A percentile compares a stretch with the other conserved stretches of the same genome.
phyloP scores from a whole-genome alignment of 2,329 filamentous ascomycete species.

The Trichophyton rubrum region DNA sequence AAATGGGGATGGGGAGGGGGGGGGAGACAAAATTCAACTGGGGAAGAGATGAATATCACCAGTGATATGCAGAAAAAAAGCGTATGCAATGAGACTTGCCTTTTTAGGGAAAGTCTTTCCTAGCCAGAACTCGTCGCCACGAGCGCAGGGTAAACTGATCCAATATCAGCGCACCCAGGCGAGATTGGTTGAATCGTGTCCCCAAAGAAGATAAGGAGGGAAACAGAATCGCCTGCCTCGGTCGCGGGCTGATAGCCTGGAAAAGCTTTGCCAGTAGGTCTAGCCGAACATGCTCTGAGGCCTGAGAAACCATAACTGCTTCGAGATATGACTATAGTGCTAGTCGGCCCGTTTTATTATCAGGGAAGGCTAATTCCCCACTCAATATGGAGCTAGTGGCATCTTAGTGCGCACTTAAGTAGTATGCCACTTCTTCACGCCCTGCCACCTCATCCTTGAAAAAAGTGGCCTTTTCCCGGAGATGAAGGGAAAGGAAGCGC shows the following conservation, averaged over 20 bases:
- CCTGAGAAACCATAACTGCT: not conserved
- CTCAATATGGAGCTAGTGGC: not conserved
- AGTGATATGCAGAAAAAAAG: not conserved
- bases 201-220: not conserved
- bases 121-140: not conserved
- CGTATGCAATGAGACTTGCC: not conserved
- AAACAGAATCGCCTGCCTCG: not conserved
- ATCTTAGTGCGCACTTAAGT: not conserved
- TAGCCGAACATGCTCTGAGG: not conserved
- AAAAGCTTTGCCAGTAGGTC: not conserved
- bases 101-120: not conserved
- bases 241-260: not conserved
- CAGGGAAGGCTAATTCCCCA: not conserved
- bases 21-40: too few species aligned
- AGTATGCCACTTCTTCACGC: not conserved
- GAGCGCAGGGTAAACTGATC: not conserved
- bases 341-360: not conserved
- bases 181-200: not conserved
- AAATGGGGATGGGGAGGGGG: too few species aligned
- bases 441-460: not conserved
- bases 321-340: not conserved
- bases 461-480: not conserved
- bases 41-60: not conserved
- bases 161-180: not conserved
- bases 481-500: not conserved